Conservation (phyloP, 495 filamentous ascomycete genomes). For the Penicillium samsonianum region DNA sequence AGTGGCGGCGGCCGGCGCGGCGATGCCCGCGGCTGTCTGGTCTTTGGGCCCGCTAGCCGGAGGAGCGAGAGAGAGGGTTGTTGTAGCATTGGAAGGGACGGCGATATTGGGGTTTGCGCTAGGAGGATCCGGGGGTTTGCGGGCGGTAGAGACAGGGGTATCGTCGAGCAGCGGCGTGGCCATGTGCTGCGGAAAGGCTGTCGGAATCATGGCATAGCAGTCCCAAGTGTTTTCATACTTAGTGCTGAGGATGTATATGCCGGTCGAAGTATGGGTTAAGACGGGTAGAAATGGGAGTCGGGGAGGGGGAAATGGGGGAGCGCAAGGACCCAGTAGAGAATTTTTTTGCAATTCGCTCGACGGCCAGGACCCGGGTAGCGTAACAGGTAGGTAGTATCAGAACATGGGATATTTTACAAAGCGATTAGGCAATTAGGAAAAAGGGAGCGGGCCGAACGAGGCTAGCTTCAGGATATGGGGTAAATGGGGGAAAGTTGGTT, state of each 20-base stretch:
- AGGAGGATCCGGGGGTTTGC: background rate
- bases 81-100: background rate
- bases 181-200: slow-evolving; percentile 40
- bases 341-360: slow-evolving; percentile 2
- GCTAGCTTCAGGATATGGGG: background rate
- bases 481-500: background rate
- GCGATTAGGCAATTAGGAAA: background rate
- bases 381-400: background rate
- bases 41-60: slow-evolving; percentile 7
- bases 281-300: background rate
- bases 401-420: background rate
- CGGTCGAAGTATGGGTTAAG: background rate
- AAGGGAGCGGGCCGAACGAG: background rate
- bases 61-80: slow-evolving; percentile 17
- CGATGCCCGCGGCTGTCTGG: background rate
- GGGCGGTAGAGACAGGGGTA: background rate
- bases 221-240: slow-evolving; percentile 33
- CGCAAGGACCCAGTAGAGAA: background rate
- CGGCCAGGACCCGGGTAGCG: background rate
- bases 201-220: slow-evolving; percentile 47
- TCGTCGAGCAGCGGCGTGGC: slow-evolving; percentile 40
- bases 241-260: background rate
- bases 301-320: background rate
- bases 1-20: slow-evolving; percentile 2
- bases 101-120: slow-evolving; percentile 1